A percentile compares a stretch with the other conserved stretches of the same genome.
Evolutionary conservation across 805 yeast genomes (phyloP).

Genomic region (Scheffersomyces amazonensis): DNA sequence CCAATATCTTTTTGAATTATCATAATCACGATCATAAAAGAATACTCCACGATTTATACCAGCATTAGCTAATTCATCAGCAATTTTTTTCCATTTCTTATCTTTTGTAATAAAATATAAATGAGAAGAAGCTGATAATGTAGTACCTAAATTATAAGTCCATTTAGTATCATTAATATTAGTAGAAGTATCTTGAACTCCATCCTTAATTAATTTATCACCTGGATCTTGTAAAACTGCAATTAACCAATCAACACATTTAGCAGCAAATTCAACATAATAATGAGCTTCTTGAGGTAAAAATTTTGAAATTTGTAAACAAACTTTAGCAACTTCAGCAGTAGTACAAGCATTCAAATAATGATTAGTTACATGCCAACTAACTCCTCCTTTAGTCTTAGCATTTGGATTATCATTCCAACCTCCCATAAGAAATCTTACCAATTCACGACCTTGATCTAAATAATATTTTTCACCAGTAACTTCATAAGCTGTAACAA

Average conservation of each 20-base stretch:
- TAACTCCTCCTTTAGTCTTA: conserved; percentile 55
- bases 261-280: conserved; percentile 58
- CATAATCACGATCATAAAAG: conserved; percentile 64
- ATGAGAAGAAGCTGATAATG: conserved; percentile 52
- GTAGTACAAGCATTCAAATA: conserved; percentile 67
- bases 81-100: conserved; percentile 46
- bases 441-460: conserved; percentile 56
- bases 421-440: conserved; percentile 63
- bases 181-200: conserved; percentile 47
- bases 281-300: conserved; percentile 44
- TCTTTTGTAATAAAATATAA: conserved; percentile 51
- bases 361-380: conserved; percentile 62
- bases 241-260: conserved; percentile 58
- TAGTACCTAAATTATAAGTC: conserved; percentile 68
- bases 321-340: conserved; percentile 63
- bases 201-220: conserved; percentile 61
- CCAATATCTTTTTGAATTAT: conserved; percentile 55
- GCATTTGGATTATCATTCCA: conserved; percentile 46
- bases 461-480: conserved; percentile 53
- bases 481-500: conserved; percentile 65
- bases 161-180: conserved; percentile 52
- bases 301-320: conserved; percentile 53
- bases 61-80: conserved; percentile 53
- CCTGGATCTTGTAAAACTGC: conserved; percentile 47
- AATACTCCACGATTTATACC: conserved; percentile 54